Evolutionary conservation across 148 eudicot genomes (phyloP).

Genomic region (Rhododendron williamsianum): DNA sequence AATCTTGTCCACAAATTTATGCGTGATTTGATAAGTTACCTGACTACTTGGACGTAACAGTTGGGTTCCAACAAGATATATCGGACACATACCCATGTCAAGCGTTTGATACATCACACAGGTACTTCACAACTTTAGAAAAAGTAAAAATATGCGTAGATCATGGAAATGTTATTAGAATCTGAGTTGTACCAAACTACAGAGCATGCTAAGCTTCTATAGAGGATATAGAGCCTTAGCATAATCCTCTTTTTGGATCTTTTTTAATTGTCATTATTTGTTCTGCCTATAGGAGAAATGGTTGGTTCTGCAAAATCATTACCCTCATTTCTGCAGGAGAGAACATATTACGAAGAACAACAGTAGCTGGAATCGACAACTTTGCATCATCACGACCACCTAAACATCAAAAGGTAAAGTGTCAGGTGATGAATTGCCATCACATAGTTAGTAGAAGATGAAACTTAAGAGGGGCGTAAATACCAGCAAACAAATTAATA

Average conservation of each 20-base stretch:
- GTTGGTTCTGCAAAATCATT: constrained; percentile 10
- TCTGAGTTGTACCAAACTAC: not conserved
- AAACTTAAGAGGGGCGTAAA: not conserved
- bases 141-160: not conserved
- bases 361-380: constrained; percentile 73
- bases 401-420: constrained; percentile 20
- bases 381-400: constrained; percentile 96
- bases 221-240: not conserved
- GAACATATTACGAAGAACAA: constrained; percentile 85
- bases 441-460: not conserved
- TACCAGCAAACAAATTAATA: not conserved
- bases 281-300: not conserved
- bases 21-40: not conserved
- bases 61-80: not conserved
- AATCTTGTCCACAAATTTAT: not conserved
- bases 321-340: constrained; percentile 87
- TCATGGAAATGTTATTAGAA: not conserved
- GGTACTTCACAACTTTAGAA: not conserved
- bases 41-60: not conserved
- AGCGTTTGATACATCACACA: not conserved
- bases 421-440: not conserved
- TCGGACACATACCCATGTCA: not conserved
- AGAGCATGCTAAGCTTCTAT: not conserved
- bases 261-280: not conserved
- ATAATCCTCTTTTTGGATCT: not conserved